phyloP scores from a whole-genome alignment of 371 early-diverging fungal genomes.

The Mycotypha africana region DNA sequence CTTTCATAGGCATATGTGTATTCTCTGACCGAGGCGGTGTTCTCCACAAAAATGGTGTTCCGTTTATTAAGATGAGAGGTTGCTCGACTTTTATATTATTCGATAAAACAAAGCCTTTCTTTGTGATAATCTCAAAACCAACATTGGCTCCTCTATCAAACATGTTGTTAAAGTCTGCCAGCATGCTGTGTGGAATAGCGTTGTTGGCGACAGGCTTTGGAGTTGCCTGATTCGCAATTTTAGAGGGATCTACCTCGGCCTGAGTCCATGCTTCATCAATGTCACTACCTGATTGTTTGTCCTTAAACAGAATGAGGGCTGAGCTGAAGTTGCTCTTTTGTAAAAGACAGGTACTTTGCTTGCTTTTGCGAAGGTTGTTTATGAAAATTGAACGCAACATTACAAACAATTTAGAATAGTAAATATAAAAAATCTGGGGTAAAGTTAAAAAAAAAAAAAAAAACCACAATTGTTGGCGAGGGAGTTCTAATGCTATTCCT shows the following conservation, averaged over 20 bases:
- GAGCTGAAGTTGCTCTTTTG: too few species aligned
- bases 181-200: conserved; percentile 23
- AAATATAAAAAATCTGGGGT: too few species aligned
- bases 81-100: conserved; percentile 37
- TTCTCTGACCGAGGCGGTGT: conserved; percentile 22
- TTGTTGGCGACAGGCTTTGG: conserved; percentile 16
- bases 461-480: too few species aligned
- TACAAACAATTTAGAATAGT: too few species aligned
- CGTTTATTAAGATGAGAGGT: conserved; percentile 43
- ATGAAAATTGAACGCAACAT: too few species aligned
- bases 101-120: conserved; percentile 44
- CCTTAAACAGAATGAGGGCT: too few species aligned
- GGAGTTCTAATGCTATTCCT: too few species aligned
- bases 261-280: conserved; percentile 16
- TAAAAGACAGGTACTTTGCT: too few species aligned
- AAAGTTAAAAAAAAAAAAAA: too few species aligned
- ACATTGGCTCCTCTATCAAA: conserved; percentile 49
- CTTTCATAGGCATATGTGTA: conserved; percentile 21
- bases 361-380: too few species aligned
- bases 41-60: conserved; percentile 46
- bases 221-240: conserved; percentile 16
- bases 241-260: conserved; percentile 11
- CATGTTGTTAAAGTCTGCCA: conserved; percentile 44
- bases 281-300: too few species aligned
- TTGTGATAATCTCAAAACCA: conserved; percentile 40